Evolutionary conservation across 2,329 filamentous ascomycete species (phyloP), one percentile per base, ranked within the genome.

Genomic region (Calycina marina): DNA sequence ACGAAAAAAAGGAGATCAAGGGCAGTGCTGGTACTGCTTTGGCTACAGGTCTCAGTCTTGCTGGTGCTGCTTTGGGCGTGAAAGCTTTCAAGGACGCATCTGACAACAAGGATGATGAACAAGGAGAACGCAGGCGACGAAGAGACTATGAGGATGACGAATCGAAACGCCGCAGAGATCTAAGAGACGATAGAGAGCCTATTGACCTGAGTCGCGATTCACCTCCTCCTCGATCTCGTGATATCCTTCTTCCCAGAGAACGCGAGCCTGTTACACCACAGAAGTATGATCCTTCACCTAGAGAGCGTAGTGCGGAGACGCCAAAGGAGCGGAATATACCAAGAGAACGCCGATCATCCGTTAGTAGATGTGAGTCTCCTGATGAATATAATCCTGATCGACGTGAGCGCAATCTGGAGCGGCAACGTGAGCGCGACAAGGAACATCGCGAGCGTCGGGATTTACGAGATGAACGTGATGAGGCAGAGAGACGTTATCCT

Each of bases 91-190:
- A 50, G 35, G 47, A 47, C 14, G 40, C 46, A n/a, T 39, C 43
- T 17, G 47, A 51, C 12, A 45, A 48, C 4, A 35, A 42, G 6
- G 44, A 49, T 6, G 43, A 48, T 1, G 35, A 42, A 17, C 40
- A 45, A 9, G 42, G 42, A 25, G 12, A 18, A 14, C 36, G 41
- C 25, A 42, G 37, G 31, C 40, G 38, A 33, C 40, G 40, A 9
- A 40, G 38, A n/a, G 46, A 48, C 15, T 42, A 52, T 20, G n/a
- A n/a, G n/a, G 41, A 45, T 8, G 47, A 51, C n/a, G 47, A 50
- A 15, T 39, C 38, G 27, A 44, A 45, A 24, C 38, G 48, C 27
- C 40, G 42, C 8, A 34, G 37, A 18, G 44, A 49, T 8, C 16
- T 31, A 8, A 35, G 42, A 14, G 43, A 49, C 4, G 45, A 47